A percentile compares a stretch with the other conserved stretches of the same genome.
Evolutionary conservation across 2,329 filamentous ascomycete genomes (phyloP).

Genomic region (Exophiala phaeomuriformis): DNA sequence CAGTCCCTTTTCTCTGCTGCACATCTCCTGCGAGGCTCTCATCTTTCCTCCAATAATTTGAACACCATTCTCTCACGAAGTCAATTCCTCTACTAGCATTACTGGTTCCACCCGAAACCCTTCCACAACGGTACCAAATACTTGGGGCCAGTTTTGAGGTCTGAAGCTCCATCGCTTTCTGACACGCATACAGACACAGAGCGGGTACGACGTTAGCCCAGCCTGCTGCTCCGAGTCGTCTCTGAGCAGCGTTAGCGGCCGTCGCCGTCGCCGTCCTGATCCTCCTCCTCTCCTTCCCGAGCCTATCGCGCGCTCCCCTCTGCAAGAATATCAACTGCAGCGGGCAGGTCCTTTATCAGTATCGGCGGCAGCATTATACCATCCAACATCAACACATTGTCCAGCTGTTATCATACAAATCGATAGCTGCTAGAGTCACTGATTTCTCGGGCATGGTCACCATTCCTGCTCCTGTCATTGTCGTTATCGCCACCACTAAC

Average conservation of each 20-base stretch:
- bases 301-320: too few species aligned
- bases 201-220: neutral
- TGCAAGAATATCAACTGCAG: too few species aligned
- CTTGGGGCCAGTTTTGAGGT: neutral
- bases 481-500: slow-evolving; percentile 6
- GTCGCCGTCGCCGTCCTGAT: too few species aligned
- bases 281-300: too few species aligned
- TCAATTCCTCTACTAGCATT: slow-evolving; percentile 2
- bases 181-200: neutral
- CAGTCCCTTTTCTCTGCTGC: slow-evolving; percentile 1
- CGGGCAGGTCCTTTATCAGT: neutral
- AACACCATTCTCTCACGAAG: neutral
- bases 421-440: neutral
- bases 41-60: slow-evolving; percentile 4
- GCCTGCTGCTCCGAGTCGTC: neutral
- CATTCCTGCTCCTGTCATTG: slow-evolving; percentile 1
- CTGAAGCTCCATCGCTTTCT: neutral
- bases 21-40: slow-evolving; percentile 12
- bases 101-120: neutral
- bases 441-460: neutral
- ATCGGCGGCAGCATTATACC: neutral
- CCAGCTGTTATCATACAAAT: too few species aligned
- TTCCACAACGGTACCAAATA: neutral
- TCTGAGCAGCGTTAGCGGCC: too few species aligned
- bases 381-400: too few species aligned